Base-by-base conservation (phyloP, 768 basidiomycete species). In the Boletus sp. region DNA sequence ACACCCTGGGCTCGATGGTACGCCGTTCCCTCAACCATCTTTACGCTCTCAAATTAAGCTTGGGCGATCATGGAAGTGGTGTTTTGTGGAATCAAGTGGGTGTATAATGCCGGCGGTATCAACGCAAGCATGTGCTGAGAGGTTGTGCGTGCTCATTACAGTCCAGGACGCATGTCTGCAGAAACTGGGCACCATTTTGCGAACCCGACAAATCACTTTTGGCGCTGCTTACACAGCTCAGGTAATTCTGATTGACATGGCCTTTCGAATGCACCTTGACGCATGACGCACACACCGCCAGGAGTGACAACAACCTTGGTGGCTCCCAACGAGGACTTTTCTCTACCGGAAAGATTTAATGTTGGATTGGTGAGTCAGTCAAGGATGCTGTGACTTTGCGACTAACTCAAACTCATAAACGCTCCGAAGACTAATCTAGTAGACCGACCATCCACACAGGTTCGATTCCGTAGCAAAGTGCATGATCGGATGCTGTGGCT, bases 1-100 rank as follows among this genome's bases (percentile, higher is more conserved):
- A 14, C 67, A 69, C 18, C 64, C 73, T 32, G 78, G 75, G 24
- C 76, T 91, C 2, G 85, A 90, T 52, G 77, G 89, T 90, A 62
- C 45, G 76, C 61, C 37, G 18, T 47, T n/a, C 24, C 36, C 63
- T 42, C 52, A 37, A 0, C 7, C 20, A 4, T 20, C 9, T 18
- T 35, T 46, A 40, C 17, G 18, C 20, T 18, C 54, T 50, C 17
- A 41, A 20, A 40, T 46, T 6, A 15, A 55, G 4, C 45, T 28
- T 49, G 44, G 6, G 24, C 3, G n/a, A 32, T 17, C 7, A 29
- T 32, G 17, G 50, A 29, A 93, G 90, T 93, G 24, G 61, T 92
- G 14, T 92, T 94, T 61, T 92, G 90, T 64, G 92, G 92, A 8
- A 91, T 94, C 48, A 94, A 92, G 91, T 91, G 59, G 52, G 78